Evolutionary conservation across 1,139 yeast species (phyloP), one percentile per base, ranked within the genome.

Genomic region (Yamadazyma mexicana): DNA sequence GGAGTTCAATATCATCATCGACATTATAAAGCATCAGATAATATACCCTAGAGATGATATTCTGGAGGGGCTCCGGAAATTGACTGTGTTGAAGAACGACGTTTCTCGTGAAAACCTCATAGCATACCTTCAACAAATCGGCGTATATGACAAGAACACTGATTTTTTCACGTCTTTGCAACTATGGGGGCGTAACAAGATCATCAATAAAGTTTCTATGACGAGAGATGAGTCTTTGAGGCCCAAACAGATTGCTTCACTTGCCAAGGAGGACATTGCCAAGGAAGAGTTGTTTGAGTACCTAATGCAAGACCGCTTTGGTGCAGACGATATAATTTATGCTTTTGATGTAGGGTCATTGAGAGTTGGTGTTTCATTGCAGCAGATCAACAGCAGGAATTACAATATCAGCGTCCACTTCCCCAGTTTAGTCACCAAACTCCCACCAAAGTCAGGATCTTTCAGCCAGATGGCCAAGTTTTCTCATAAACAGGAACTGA

Each of bases 341-440:
- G 38, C 31, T 2, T 31, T 42, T 2, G 25, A 40, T 7, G 7
- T 39, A 8, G 20, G 29, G 2, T 33, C 22, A 7, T 22, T 25
- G 9, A 31, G 33, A 8, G 25, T 42, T 16, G 45, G 45, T 1
- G 41, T 42, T 12, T 42, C 45, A 2, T 27, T 42, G 9, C 35
- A 33, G 18, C 28, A 39, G 22, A 18, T 34, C 17, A 34, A 34
- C 27, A 31, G 46, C 23, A 32, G 54, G 14, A 47, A 48, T 23
- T 50, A 33, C 20, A 5, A 24, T 4, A 14, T 46, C 49, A 38
- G 50, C 49, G 43, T 75, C n/a, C 79, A 75, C 46, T 50, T 74
- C 12, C 76, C 77, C 2, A 79, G 73, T 47, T 38, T 71, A 3
- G 61, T 62, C 3, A 54, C 74, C 3, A 55, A 52, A 34, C 31